Evolutionary conservation across 2,329 filamentous ascomycete species (phyloP).

Genomic region (Teratosphaeria nubilosa): DNA sequence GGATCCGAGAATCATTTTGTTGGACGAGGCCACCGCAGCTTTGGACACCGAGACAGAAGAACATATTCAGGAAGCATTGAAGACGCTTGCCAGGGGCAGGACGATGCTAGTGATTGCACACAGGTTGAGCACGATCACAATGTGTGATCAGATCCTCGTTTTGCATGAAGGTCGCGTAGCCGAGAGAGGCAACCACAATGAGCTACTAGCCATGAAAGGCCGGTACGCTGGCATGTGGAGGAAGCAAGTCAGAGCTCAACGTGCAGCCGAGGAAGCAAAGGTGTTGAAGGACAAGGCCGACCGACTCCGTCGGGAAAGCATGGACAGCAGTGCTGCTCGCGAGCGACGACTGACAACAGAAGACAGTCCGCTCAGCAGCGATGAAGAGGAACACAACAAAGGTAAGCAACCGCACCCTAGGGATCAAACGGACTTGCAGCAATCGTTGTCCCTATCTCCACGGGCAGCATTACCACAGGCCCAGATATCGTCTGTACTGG

Average conservation of each 20-base stretch:
- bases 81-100: slow-evolving; percentile 69
- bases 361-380: slow-evolving; percentile 28
- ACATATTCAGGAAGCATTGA: slow-evolving; percentile 80
- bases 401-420: slow-evolving; percentile 2
- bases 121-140: slow-evolving; percentile 46
- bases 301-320: slow-evolving; percentile 37
- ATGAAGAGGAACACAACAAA: slow-evolving; percentile 23
- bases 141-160: slow-evolving; percentile 47
- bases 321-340: slow-evolving; percentile 28
- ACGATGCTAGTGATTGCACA: slow-evolving; percentile 94
- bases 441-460: slow-evolving; percentile 16
- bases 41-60: slow-evolving; percentile 88
- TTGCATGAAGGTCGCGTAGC: slow-evolving; percentile 43
- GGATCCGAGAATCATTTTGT: slow-evolving; percentile 79
- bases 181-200: slow-evolving; percentile 42
- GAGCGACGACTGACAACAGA: slow-evolving; percentile 15
- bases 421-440: slow-evolving; percentile 15
- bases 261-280: slow-evolving; percentile 40
- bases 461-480: slow-evolving; percentile 15
- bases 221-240: slow-evolving; percentile 43
- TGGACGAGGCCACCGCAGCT: slow-evolving; percentile 88
- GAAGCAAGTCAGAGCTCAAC: slow-evolving; percentile 42
- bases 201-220: slow-evolving; percentile 38
- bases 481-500: slow-evolving; percentile 14
- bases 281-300: slow-evolving; percentile 42